These are phyloP conservation scores for Carpinus viminea DNA, from an alignment of 306 rosid species.

Conservation along the genomic window DNA sequence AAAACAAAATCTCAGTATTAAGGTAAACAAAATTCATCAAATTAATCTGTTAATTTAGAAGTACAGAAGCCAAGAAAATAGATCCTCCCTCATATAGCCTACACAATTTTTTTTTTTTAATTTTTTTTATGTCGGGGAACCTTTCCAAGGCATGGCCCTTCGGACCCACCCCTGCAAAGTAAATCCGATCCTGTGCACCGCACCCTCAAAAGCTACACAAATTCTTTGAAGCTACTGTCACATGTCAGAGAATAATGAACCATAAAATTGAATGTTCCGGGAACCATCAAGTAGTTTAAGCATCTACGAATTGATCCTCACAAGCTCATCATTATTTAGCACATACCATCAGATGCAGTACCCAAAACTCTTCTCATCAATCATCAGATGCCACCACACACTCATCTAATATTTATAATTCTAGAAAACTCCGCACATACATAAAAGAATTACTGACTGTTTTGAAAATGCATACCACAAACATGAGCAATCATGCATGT, in stretches of 20 bases:
- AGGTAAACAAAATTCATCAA: not conserved
- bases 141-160: no score
- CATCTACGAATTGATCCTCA: not conserved
- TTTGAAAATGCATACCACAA: slow-evolving; percentile 69
- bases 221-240: not conserved
- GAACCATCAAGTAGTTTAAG: not conserved
- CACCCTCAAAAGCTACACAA: no score
- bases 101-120: no score
- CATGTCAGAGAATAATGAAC: not conserved
- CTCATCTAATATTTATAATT: not conserved
- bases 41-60: not conserved
- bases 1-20: not conserved
- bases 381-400: not conserved
- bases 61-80: not conserved
- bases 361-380: not conserved
- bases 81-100: not conserved
- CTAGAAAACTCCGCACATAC: not conserved
- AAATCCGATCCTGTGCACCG: no score
- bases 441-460: slow-evolving; percentile 1
- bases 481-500: slow-evolving; percentile 97
- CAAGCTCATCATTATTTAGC: not conserved
- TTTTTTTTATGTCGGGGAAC: no score
- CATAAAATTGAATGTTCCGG: not conserved
- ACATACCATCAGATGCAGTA: not conserved
- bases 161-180: no score